A percentile compares a stretch with the other conserved stretches of the same genome.
These are phyloP conservation scores for Blastocystis sp. DNA, from an alignment of 352 stramenopile species.

Conservation along the genomic window DNA sequence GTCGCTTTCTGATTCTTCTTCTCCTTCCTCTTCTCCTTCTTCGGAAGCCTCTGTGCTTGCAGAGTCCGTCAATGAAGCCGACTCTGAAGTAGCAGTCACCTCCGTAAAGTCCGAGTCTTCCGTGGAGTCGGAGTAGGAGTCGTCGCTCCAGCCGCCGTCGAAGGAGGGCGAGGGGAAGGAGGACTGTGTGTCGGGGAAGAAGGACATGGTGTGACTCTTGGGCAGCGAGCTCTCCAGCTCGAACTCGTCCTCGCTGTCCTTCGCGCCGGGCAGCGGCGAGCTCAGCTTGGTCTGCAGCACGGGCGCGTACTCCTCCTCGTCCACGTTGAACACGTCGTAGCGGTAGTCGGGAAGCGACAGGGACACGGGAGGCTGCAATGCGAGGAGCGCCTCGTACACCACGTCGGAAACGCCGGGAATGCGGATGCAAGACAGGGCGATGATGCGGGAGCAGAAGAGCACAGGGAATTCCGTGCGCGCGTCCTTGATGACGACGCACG, in stretches of 20 bases:
- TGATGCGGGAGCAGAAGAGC: constrained; percentile 35
- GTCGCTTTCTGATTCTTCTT: no score
- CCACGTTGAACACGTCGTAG: constrained; percentile 45
- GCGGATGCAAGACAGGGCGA: constrained; percentile 8
- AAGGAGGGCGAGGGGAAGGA: background rate
- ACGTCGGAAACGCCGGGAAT: constrained; percentile 33
- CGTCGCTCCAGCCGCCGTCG: background rate
- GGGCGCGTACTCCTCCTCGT: background rate
- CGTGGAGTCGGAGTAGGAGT: background rate
- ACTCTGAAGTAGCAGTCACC: background rate
- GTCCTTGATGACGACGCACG: constrained; percentile 32
- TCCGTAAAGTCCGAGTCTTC: background rate
- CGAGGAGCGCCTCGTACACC: constrained; percentile 8
- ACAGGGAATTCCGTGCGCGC: background rate
- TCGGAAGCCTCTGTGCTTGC: background rate
- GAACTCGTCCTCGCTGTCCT: background rate
- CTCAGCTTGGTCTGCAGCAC: background rate
- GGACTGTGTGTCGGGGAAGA: background rate
- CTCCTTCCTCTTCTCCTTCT: background rate
- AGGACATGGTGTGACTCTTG: constrained; percentile 12
- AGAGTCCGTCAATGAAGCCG: background rate
- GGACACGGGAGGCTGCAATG: constrained; percentile 1
- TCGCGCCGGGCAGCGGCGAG: background rate
- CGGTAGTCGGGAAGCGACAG: constrained; percentile 28
- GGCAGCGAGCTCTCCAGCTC: background rate